Evolutionary conservation across 2,329 filamentous ascomycete genomes (phyloP), one percentile per base, ranked within the genome.

Genomic region (Cercospora beticola): DNA sequence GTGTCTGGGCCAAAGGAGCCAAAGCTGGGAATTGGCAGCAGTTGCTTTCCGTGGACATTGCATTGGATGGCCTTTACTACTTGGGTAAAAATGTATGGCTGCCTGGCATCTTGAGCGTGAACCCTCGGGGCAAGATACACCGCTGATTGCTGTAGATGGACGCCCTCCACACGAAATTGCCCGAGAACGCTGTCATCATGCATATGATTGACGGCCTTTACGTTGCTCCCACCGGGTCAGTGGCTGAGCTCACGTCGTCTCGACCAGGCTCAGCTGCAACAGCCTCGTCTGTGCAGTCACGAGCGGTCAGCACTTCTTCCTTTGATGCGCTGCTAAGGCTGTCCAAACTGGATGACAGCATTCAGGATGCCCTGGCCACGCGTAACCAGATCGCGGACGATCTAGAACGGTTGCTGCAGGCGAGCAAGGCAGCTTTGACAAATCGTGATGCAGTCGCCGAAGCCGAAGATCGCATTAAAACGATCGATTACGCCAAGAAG

Each of bases 321-420:
- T 97, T 97, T 78, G 93, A 93, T 76, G 88, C 92, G 1, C 83
- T 98, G 21, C 94, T 97, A 89, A 90, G 92, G 69, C 84, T 98
- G 10, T 90, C 92, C 5, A 97, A 94, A 67, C 85, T 98, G 16
- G 93, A 97, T 71, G 92, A 91, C 77, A 97, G 93, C 65, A 92
- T 97, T 26, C 93, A 96, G 77, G 94, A 98, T 79, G 93, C 93
- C 1, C 82, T 97, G 9, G 87, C 89, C 1, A 96, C 92, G 0
- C 88, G 91, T 14, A 88, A 91, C 68, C 85, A 86, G 64, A 84
- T 98, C 8, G 88, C 92, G 59, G 81, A 85, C n/a, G 92, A 97
- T 71, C 96, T 97, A 71, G 92, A 92, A 68, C 70, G 71, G 12
- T 78, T 83, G 31, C 75, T 83, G 0, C 74, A 80, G 9, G 69